Conservation (phyloP, 2,329 filamentous ascomycete genomes). For the Thermothelomyces thermophilus region DNA sequence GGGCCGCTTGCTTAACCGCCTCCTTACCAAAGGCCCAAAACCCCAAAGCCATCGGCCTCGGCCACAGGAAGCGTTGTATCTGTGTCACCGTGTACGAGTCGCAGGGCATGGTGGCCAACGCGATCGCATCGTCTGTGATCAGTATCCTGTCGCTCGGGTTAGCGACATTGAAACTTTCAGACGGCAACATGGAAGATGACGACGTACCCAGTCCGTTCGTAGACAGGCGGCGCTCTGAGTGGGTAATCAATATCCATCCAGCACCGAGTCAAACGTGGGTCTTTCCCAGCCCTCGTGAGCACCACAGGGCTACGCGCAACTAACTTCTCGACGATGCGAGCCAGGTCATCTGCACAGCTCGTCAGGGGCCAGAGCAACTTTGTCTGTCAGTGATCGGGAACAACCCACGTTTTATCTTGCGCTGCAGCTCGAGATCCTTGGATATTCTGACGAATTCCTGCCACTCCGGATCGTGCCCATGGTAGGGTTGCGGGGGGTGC, state of each 20-base stretch:
- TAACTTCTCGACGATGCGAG: constrained; percentile 35
- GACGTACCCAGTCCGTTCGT: constrained; percentile 52
- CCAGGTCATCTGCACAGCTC: constrained; percentile 37
- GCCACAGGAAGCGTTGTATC: constrained; percentile 46
- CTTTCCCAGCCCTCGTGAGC: constrained; percentile 38
- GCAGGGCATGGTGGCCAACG: constrained; percentile 41
- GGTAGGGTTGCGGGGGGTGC: constrained; percentile 45
- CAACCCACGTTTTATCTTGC: constrained; percentile 41
- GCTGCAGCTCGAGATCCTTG: constrained; percentile 42
- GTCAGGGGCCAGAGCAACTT: background rate
- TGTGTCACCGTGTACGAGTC: constrained; percentile 41
- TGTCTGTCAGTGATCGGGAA: background rate
- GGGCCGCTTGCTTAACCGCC: constrained; percentile 39
- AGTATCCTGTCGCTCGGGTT: constrained; percentile 37
- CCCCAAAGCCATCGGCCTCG: constrained; percentile 44
- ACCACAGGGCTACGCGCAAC: constrained; percentile 39
- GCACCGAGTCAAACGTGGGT: too few species aligned
- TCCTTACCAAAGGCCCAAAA: constrained; percentile 47
- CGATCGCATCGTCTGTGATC: constrained; percentile 43
- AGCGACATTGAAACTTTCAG: constrained; percentile 14
- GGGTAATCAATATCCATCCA: constrained; percentile 61
- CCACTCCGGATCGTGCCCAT: constrained; percentile 57
- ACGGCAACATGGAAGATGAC: background rate
- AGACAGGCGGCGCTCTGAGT: constrained; percentile 50
- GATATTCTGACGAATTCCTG: constrained; percentile 52